Percentiles rank a stretch among this genome's conserved stretches.
These are phyloP conservation scores for Phytophthora sp. DNA, from an alignment of 352 stramenopile species.

Conservation along the genomic window DNA sequence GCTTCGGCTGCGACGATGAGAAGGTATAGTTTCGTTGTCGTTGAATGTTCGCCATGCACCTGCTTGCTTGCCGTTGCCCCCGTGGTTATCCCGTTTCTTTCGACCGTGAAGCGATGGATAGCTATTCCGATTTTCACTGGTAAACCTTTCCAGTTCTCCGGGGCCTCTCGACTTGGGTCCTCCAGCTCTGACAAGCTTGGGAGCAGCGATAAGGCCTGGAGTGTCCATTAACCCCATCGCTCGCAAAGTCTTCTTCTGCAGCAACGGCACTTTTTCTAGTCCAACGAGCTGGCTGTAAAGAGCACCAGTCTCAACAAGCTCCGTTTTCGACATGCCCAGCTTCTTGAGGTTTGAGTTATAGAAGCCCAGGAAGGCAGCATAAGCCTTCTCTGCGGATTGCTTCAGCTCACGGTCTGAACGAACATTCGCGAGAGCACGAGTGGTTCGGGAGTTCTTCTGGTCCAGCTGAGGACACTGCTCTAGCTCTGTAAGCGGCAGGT, in stretches of 20 bases:
- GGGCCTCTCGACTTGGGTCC: conserved; percentile 13
- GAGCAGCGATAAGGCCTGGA: conserved; percentile 53
- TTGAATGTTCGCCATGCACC: conserved; percentile 24
- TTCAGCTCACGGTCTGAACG: conserved; percentile 55
- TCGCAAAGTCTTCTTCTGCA: conserved; percentile 86
- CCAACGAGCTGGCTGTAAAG: conserved; percentile 65
- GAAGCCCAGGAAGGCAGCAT: conserved; percentile 95
- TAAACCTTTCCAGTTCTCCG: conserved; percentile 25
- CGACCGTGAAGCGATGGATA: conserved; percentile 24
- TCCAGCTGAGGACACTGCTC: conserved; percentile 36
- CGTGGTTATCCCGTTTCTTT: conserved; percentile 10
- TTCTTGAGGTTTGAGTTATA: conserved; percentile 90
- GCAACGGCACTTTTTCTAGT: conserved; percentile 59
- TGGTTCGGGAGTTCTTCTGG: conserved; percentile 34
- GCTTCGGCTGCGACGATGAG: neutral
- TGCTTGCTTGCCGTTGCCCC: conserved; percentile 5
- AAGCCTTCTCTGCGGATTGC: conserved; percentile 85
- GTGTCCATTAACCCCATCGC: conserved; percentile 85
- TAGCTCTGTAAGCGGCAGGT: conserved; percentile 63
- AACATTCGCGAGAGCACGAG: conserved; percentile 42
- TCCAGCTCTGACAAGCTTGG: conserved; percentile 22
- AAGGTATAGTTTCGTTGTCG: conserved; percentile 16
- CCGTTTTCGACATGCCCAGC: conserved; percentile 51
- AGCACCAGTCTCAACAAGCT: conserved; percentile 83
- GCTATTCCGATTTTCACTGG: conserved; percentile 8